phyloP scores from a whole-genome alignment of 257 asterid species.

The Mentha longifolia region DNA sequence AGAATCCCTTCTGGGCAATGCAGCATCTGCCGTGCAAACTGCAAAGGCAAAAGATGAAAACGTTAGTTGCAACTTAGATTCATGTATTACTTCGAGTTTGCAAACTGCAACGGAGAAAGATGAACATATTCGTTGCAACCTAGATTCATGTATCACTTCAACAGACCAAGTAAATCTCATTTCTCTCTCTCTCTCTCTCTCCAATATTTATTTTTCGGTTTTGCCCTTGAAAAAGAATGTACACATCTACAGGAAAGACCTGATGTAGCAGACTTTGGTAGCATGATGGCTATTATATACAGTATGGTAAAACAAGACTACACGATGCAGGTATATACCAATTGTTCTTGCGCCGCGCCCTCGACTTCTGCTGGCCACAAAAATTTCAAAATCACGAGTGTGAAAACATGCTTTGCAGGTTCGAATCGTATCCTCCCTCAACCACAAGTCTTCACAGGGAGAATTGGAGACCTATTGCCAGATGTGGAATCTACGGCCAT shows the following conservation, averaged over 20 bases:
- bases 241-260: slow-evolving; percentile 34
- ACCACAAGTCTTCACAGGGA: slow-evolving; percentile 59
- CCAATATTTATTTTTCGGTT: neutral
- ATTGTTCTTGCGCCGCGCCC: neutral
- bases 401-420: slow-evolving; percentile 43
- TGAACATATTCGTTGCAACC: neutral
- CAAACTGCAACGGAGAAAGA: neutral
- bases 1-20: too few relatives aligned
- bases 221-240: neutral
- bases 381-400: neutral
- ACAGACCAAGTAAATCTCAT: slow-evolving; percentile 39
- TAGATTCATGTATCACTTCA: neutral
- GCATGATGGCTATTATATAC: slow-evolving; percentile 63
- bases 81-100: slow-evolving; percentile 20
- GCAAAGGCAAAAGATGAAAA: slow-evolving; percentile 44
- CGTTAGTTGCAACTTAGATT: slow-evolving; percentile 32
- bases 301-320: slow-evolving; percentile 78
- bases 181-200: too few relatives aligned
- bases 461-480: slow-evolving; percentile 79
- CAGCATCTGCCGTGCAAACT: slow-evolving; percentile 45
- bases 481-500: slow-evolving; percentile 92
- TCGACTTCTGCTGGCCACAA: neutral
- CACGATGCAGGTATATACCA: slow-evolving; percentile 73
- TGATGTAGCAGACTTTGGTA: slow-evolving; percentile 55
- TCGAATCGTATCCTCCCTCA: slow-evolving; percentile 63